Evolutionary conservation across 257 asterid species (phyloP).

Genomic region (Nicotiana benthamiana): DNA sequence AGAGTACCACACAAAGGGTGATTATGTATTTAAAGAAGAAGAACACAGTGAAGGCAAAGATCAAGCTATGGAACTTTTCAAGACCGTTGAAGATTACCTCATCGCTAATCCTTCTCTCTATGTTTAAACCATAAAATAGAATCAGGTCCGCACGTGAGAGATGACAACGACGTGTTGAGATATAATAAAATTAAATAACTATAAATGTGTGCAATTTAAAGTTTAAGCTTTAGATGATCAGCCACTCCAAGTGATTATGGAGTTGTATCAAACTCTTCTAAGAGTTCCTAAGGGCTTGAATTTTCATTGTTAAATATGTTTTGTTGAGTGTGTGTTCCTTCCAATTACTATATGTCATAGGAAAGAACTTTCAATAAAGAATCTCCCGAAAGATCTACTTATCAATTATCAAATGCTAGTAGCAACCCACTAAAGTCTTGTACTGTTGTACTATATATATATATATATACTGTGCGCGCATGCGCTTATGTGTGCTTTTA

Average conservation of each 20-base stretch:
- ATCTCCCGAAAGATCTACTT: not conserved
- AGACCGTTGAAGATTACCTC: conserved; percentile 27
- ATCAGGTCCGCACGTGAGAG: too few species aligned
- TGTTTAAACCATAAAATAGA: not conserved
- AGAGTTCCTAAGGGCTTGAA: not conserved
- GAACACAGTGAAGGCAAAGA: conserved; percentile 29
- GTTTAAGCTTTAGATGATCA: too few species aligned
- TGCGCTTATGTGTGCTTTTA: too few species aligned
- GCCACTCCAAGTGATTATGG: too few species aligned
- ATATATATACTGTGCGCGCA: too few species aligned
- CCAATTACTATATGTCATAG: not conserved
- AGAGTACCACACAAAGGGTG: conserved; percentile 27
- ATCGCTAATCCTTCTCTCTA: conserved; percentile 20
- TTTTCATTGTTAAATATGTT: not conserved
- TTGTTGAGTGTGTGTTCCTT: not conserved
- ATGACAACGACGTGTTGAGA: not conserved
- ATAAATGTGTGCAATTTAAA: too few species aligned
- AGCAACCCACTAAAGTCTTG: not conserved
- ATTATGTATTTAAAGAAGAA: conserved; percentile 20
- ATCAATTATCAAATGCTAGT: not conserved
- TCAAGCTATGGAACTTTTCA: conserved; percentile 14
- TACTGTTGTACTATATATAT: not conserved
- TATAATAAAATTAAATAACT: not conserved
- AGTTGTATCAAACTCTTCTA: not conserved
- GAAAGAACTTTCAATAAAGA: not conserved